Evolutionary conservation across 371 early-diverging fungal species (phyloP), one percentile per base, ranked within the genome.

Genomic region (Chytridiales sp.): DNA sequence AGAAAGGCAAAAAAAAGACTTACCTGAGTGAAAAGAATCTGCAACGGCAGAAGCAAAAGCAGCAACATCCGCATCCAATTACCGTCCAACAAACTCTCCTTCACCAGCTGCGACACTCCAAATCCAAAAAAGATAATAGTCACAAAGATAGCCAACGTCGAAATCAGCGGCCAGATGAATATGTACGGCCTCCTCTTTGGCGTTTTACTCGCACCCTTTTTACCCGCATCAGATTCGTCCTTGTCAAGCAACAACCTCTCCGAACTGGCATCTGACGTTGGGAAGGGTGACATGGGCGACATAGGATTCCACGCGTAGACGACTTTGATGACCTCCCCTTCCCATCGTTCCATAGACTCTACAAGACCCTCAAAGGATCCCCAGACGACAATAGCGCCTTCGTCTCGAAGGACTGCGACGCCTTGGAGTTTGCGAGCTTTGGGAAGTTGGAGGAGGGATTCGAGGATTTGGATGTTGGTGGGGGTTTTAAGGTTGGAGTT

Each of bases 391-490:
- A 59, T 22, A 55, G 13, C 21, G 21, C 44, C 34, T 31, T 59
- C 59, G 17, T 50, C 11, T 4, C 34, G 4, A 17, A 56, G 21
- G 4, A 59, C 57, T 4, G 59, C 59, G 17, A 55, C 59, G 31
- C 39, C 56, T 59, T 59, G 59, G 27, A 51, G 59, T 30, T 59
- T 59, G 35, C 59, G 31, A 26, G 58, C 59, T 11, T 38, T 38
- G 54, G 35, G 59, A 21, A 59, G 49, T 11, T 21, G 15, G 35
- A 27, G 15, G 35, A 59, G 38, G 35, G 3, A 8, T 21, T 29
- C 39, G 38, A 59, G 31, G 40, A 59, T 21, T 55, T 59, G 59
- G 26, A 59, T 32, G 11, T 54, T 50, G 31, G 50, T 39, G 6
- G 17, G 36, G 49, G 15, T 21, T 4, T 31, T 8, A 15, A 59